phyloP scores from a whole-genome alignment of 2,329 filamentous ascomycete genomes.

The Beauveria rudraprayagi region DNA sequence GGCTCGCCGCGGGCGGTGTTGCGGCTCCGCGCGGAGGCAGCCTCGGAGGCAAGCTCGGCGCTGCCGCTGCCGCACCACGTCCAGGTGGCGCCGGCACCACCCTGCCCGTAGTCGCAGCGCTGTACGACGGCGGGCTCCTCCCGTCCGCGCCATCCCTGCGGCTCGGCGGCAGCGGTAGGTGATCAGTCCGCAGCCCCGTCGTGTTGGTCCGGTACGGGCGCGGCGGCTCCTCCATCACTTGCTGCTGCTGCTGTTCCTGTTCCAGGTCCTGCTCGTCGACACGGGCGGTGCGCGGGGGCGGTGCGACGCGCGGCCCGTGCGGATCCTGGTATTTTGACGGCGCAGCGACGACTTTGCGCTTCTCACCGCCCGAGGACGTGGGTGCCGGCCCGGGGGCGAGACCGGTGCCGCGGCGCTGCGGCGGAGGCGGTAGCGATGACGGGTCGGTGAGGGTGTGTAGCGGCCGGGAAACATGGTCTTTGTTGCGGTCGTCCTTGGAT shows the following conservation, averaged over 20 bases:
- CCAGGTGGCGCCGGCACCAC: constrained; percentile 10
- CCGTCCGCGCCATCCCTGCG: constrained; percentile 36
- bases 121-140: constrained; percentile 22
- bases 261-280: background rate
- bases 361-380: constrained; percentile 11
- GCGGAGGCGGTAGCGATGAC: constrained; percentile 69
- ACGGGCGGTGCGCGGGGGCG: constrained; percentile 12
- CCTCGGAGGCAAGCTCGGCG: constrained; percentile 66
- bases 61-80: constrained; percentile 21
- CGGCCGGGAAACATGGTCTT: constrained; percentile 45
- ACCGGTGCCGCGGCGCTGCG: constrained; percentile 47
- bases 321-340: constrained; percentile 29
- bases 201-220: constrained; percentile 63
- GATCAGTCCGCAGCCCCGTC: constrained; percentile 59
- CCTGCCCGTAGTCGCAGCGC: constrained; percentile 22
- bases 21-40: constrained; percentile 39
- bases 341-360: constrained; percentile 21
- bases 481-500: constrained; percentile 20
- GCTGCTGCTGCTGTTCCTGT: constrained; percentile 6
- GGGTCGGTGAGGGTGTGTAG: constrained; percentile 68
- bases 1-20: constrained; percentile 9
- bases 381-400: constrained; percentile 19
- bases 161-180: constrained; percentile 63
- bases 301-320: constrained; percentile 14
- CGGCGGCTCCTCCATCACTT: constrained; percentile 15